phyloP scores from a whole-genome alignment of 1,284 basidiomycete species.

The Puccinia horiana region DNA sequence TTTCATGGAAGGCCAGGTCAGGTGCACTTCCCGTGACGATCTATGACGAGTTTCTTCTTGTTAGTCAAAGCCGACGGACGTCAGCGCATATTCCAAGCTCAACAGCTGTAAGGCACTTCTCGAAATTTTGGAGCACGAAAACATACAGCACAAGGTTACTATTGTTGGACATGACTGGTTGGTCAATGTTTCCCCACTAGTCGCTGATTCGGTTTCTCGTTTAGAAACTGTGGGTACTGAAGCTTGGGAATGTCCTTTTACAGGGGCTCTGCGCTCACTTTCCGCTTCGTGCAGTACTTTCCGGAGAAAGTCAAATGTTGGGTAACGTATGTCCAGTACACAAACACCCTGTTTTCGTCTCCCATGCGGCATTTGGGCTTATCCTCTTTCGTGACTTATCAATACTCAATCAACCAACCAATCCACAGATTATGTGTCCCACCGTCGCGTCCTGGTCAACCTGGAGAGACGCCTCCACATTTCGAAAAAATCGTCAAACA shows the following conservation, averaged over 20 bases:
- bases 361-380: too few species aligned
- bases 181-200: neutral
- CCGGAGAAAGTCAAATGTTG: slow-evolving; percentile 23
- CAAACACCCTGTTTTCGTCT: neutral
- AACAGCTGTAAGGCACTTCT: slow-evolving; percentile 10
- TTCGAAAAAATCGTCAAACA: neutral
- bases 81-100: slow-evolving; percentile 15
- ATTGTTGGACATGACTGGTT: slow-evolving; percentile 40
- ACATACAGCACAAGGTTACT: neutral
- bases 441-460: slow-evolving; percentile 11
- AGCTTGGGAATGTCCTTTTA: neutral
- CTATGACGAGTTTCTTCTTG: neutral
- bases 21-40: too few species aligned
- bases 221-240: too few species aligned
- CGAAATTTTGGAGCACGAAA: slow-evolving; percentile 37
- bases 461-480: neutral
- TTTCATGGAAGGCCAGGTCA: neutral
- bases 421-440: slow-evolving; percentile 36
- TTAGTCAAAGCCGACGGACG: slow-evolving; percentile 13
- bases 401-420: neutral
- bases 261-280: slow-evolving; percentile 21
- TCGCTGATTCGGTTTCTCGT: neutral
- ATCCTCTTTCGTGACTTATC: slow-evolving; percentile 3
- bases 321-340: slow-evolving; percentile 14
- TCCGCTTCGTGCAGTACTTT: slow-evolving; percentile 18